Evolutionary conservation across 2,329 filamentous ascomycete species (phyloP).

Genomic region (Trichoderma sp.): DNA sequence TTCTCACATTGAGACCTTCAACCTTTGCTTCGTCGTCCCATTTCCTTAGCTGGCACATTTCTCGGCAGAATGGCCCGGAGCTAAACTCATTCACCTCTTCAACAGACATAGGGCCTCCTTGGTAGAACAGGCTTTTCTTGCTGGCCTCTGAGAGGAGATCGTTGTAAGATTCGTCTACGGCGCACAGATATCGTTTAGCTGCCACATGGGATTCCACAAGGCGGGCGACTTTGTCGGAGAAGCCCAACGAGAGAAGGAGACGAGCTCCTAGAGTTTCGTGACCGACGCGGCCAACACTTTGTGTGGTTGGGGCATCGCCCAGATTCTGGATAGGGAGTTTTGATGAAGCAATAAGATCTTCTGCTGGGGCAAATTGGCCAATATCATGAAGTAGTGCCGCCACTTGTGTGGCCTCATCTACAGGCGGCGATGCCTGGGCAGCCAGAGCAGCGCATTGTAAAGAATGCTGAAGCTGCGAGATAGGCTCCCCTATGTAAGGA

Average conservation of each 20-base stretch:
- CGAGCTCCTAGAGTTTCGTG: slow-evolving; percentile 10
- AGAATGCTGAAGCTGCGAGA: slow-evolving; percentile 17
- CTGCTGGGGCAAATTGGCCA: slow-evolving; percentile 8
- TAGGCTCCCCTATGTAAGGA: slow-evolving; percentile 8
- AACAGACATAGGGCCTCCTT: slow-evolving; percentile 4
- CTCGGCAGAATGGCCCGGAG: background rate
- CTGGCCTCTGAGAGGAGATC: slow-evolving; percentile 4
- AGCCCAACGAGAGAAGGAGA: background rate
- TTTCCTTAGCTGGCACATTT: slow-evolving; percentile 11
- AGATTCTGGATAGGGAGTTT: slow-evolving; percentile 7
- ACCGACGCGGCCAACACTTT: slow-evolving; percentile 8
- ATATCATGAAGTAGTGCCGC: slow-evolving; percentile 7
- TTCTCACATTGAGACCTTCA: slow-evolving; percentile 1
- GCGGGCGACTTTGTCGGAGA: background rate
- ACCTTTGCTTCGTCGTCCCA: slow-evolving; percentile 12
- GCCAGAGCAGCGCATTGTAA: slow-evolving; percentile 8
- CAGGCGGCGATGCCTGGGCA: background rate
- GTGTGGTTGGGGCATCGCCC: background rate
- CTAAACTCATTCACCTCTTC: slow-evolving; percentile 6
- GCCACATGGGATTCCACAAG: slow-evolving; percentile 18
- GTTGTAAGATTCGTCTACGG: slow-evolving; percentile 7
- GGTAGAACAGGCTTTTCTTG: slow-evolving; percentile 6
- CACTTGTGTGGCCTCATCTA: slow-evolving; percentile 8
- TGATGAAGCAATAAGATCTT: slow-evolving; percentile 7
- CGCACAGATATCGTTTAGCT: slow-evolving; percentile 9